These are phyloP conservation scores for Malassezia sp. DNA, from an alignment of 1,284 basidiomycete species.

Conservation along the genomic window DNA sequence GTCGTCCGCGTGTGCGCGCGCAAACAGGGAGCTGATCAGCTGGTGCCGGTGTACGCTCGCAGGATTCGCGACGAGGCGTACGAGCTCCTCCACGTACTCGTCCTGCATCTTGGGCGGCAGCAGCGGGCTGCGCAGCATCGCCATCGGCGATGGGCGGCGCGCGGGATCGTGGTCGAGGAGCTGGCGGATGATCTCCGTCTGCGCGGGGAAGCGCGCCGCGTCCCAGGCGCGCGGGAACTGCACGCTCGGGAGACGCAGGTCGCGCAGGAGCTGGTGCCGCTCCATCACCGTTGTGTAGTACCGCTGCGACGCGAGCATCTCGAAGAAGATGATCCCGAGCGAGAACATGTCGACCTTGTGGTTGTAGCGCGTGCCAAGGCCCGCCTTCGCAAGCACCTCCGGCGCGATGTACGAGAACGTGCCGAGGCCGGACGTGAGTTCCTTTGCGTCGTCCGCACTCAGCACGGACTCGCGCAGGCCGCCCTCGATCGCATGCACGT, in stretches of 20 bases:
- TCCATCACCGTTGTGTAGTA: constrained; percentile 74
- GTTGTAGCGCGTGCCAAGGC: constrained; percentile 54
- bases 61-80: constrained; percentile 61
- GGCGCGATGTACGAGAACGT: constrained; percentile 88
- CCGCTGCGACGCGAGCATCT: constrained; percentile 67
- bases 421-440: constrained; percentile 57
- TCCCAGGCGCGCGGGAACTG: constrained; percentile 66
- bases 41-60: constrained; percentile 31
- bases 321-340: constrained; percentile 85
- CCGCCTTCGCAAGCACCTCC: constrained; percentile 49
- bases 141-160: constrained; percentile 69
- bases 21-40: constrained; percentile 26
- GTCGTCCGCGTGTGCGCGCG: constrained; percentile 53
- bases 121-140: constrained; percentile 68
- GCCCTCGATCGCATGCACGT: constrained; percentile 29
- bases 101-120: constrained; percentile 66
- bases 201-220: constrained; percentile 51
- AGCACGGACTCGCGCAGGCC: constrained; percentile 50
- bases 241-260: constrained; percentile 61
- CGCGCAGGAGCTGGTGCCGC: constrained; percentile 68
- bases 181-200: constrained; percentile 60
- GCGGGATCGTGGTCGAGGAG: constrained; percentile 72
- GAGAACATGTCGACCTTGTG: constrained; percentile 91
- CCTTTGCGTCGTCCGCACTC: constrained; percentile 68
- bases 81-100: constrained; percentile 68